Percentiles rank a stretch among this genome's conserved stretches.
phyloP scores from a whole-genome alignment of 1,284 basidiomycete species.

The Leccinum proximum region DNA sequence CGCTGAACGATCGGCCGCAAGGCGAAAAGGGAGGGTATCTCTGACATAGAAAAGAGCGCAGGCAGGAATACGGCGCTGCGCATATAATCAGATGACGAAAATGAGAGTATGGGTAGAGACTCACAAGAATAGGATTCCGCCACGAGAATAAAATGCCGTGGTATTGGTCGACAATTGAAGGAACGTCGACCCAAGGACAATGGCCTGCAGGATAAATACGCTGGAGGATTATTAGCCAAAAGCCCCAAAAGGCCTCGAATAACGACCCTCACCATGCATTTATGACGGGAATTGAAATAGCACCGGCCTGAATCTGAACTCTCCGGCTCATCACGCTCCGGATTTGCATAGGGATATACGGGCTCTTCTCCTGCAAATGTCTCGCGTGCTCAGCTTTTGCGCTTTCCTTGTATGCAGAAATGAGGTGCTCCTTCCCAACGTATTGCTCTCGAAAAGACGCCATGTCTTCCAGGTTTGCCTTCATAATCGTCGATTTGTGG shows the following conservation, averaged over 20 bases:
- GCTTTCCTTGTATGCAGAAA: slow-evolving; percentile 44
- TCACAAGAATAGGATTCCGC: slow-evolving; percentile 74
- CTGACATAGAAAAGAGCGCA: slow-evolving; percentile 29
- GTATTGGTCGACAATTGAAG: slow-evolving; percentile 60
- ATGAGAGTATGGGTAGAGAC: slow-evolving; percentile 17
- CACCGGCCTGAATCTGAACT: slow-evolving; percentile 64
- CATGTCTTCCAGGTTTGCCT: slow-evolving; percentile 35
- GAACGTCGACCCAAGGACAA: slow-evolving; percentile 81
- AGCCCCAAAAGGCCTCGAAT: slow-evolving; percentile 1
- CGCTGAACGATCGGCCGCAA: slow-evolving; percentile 59
- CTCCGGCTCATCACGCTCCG: slow-evolving; percentile 62
- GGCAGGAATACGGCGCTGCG: slow-evolving; percentile 30
- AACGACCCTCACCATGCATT: slow-evolving; percentile 31
- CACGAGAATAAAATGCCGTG: slow-evolving; percentile 73
- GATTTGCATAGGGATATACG: slow-evolving; percentile 60
- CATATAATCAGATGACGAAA: not conserved
- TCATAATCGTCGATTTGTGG: slow-evolving; percentile 26
- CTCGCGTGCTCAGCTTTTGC: slow-evolving; percentile 50
- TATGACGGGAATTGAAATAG: slow-evolving; percentile 38
- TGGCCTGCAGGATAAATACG: slow-evolving; percentile 57
- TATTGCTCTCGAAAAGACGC: slow-evolving; percentile 32
- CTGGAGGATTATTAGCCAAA: slow-evolving; percentile 26
- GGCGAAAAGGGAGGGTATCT: slow-evolving; percentile 46
- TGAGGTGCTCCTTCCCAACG: slow-evolving; percentile 36
- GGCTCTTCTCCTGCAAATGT: slow-evolving; percentile 35